Percentiles rank a stretch among this genome's conserved stretches.
Conservation (phyloP, 345 rosid genomes). For the Iberis pinnata region DNA sequence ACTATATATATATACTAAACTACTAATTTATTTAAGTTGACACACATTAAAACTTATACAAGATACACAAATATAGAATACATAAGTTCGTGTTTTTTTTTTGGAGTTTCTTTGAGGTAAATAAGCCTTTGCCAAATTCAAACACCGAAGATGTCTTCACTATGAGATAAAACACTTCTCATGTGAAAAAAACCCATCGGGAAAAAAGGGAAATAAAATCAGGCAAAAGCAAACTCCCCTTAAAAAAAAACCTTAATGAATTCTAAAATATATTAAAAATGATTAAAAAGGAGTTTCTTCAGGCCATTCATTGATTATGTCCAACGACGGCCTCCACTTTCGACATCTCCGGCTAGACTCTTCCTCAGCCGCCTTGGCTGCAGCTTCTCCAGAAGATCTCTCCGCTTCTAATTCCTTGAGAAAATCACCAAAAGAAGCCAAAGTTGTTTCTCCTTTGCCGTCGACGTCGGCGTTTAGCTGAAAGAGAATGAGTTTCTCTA, state of each 20-base stretch:
- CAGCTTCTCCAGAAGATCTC: conserved; percentile 30
- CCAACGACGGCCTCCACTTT: conserved; percentile 69
- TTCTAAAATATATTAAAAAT: no score
- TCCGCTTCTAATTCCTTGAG: conserved; percentile 38
- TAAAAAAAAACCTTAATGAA: background rate
- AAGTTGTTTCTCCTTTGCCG: conserved; percentile 33
- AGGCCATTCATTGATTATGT: conserved; percentile 49
- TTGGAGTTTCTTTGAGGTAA: conserved; percentile 14
- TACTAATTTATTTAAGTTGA: background rate
- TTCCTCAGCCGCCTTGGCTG: conserved; percentile 27
- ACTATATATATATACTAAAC: no score
- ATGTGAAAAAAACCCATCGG: conserved; percentile 25
- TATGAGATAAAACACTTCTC: conserved; percentile 24
- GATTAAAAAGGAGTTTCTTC: no score
- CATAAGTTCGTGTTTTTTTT: conserved; percentile 23
- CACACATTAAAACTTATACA: background rate
- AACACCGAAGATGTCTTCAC: conserved; percentile 22
- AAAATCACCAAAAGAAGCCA: conserved; percentile 32
- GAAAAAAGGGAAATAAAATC: conserved; percentile 1
- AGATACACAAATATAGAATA: conserved; percentile 20
- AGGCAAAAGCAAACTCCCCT: conserved; percentile 24
- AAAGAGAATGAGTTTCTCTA: conserved; percentile 35
- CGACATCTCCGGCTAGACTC: conserved; percentile 28
- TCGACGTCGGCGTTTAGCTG: conserved; percentile 30
- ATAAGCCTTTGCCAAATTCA: conserved; percentile 17